Evolutionary conservation across 2,329 filamentous ascomycete species (phyloP), one percentile per base, ranked within the genome.

Genomic region (Phialophora chinensis): DNA sequence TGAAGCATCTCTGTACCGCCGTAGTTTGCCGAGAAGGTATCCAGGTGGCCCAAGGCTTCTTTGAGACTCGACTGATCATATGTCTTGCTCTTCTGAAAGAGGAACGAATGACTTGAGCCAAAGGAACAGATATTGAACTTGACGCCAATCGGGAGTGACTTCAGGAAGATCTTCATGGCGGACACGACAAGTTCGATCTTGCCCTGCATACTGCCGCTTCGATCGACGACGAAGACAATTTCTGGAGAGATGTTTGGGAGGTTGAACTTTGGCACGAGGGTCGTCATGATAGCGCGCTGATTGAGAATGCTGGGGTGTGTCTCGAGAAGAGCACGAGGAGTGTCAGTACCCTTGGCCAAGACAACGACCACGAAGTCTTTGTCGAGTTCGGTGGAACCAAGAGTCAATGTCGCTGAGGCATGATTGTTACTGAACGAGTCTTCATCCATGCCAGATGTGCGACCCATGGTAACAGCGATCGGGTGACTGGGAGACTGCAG

Each of bases 171-270:
- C 27, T 79, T 80, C 66, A 88, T 77, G 3, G 86, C 85, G 10
- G 82, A 77, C 53, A 79, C 76, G 4, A 85, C 77, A 0, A 84
- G 78, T 1, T 59, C 63, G 6, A 87, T 87, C 54, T 83, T 85
- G 42, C 74, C 74, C 3, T 47, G 4, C 79, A 85, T 85, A 44
- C 88, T 90, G 0, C 88, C 89, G 63, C 88, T 91, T 60, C 89
- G 84, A 74, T 93, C 90, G 63, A 88, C 89, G 4, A 93, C 79
- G 70, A 93, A 92, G 20, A 92, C 85, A 25, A 93, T 83, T 73
- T 93, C 90, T 0, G 84, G 84, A 20, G 76, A 78, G 8, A 83
- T 80, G 0, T 82, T 74, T 0, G 86, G 85, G 0, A 91, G 78
- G n/a, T 81, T 80, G 77, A 91, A 91, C 68, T 87, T 88, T 1